phyloP scores from a whole-genome alignment of 2,329 filamentous ascomycete species.

The Metarhizium album region DNA sequence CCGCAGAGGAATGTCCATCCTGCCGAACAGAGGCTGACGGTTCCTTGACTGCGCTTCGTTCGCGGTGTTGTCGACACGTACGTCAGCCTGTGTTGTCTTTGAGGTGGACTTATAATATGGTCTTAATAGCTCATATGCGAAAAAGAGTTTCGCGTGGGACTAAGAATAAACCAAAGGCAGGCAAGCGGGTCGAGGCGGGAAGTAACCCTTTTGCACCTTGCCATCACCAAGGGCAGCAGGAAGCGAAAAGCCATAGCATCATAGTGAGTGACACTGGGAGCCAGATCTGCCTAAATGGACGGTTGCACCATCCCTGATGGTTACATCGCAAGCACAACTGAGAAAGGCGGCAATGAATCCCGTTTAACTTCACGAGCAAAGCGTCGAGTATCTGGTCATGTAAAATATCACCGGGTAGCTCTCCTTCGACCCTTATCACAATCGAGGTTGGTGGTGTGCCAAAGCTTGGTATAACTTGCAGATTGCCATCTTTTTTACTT shows the following conservation, averaged over 20 bases:
- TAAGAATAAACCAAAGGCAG: constrained; percentile 9
- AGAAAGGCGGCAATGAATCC: constrained; percentile 7
- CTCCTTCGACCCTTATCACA: background rate
- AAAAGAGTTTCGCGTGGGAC: constrained; percentile 1
- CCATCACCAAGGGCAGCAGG: constrained; percentile 5
- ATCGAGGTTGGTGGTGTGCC: background rate
- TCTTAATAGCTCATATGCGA: background rate
- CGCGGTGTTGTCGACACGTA: background rate
- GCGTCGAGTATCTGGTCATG: background rate
- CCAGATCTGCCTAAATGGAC: constrained; percentile 11
- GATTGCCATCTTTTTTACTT: no score
- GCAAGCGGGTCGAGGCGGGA: constrained; percentile 12
- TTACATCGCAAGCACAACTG: constrained; percentile 14
- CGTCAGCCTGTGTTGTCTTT: background rate
- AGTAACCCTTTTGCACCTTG: constrained; percentile 12
- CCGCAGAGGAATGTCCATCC: background rate
- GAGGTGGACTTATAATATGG: background rate
- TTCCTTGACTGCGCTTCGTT: background rate
- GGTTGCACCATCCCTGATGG: constrained; percentile 11
- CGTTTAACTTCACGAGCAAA: constrained; percentile 9
- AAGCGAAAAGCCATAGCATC: constrained; percentile 4
- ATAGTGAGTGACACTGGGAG: constrained; percentile 6
- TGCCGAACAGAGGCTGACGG: background rate
- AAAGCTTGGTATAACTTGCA: background rate
- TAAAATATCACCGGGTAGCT: background rate